phyloP scores from a whole-genome alignment of 2,329 filamentous ascomycete genomes.

The Stagonosporopsis vannaccii region DNA sequence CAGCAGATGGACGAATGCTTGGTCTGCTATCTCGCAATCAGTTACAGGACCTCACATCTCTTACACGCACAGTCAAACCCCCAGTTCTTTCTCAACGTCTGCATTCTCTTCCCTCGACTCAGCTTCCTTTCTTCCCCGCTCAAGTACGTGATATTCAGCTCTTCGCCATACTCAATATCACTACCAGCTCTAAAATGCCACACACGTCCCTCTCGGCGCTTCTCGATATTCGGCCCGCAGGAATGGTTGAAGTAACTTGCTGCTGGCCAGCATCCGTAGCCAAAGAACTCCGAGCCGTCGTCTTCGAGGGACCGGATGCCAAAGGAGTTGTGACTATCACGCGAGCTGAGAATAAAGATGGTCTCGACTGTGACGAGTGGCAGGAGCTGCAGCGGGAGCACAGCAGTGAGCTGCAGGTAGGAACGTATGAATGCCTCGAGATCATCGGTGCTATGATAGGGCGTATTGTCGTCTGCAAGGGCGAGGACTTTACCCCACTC shows the following conservation, averaged over 20 bases:
- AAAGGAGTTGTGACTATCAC: slow-evolving; percentile 57
- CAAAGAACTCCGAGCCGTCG: slow-evolving; percentile 57
- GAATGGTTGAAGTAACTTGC: slow-evolving; percentile 60
- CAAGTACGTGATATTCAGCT: slow-evolving; percentile 58
- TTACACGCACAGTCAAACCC: slow-evolving; percentile 56
- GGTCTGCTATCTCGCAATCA: neutral
- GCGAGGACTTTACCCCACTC: slow-evolving; percentile 45
- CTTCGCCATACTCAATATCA: slow-evolving; percentile 49
- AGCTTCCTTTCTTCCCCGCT: slow-evolving; percentile 56
- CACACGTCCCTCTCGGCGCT: slow-evolving; percentile 49
- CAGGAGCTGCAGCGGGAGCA: slow-evolving; percentile 49
- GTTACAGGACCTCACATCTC: slow-evolving; percentile 41
- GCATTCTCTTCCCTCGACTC: slow-evolving; percentile 46
- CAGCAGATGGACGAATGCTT: neutral
- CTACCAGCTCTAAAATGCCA: slow-evolving; percentile 52
- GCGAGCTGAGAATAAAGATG: slow-evolving; percentile 46
- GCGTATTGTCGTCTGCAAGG: slow-evolving; percentile 51
- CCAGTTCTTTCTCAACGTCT: slow-evolving; percentile 52
- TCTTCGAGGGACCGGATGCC: slow-evolving; percentile 55
- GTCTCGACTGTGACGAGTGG: slow-evolving; percentile 43
- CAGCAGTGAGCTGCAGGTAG: slow-evolving; percentile 54
- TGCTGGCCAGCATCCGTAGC: slow-evolving; percentile 56
- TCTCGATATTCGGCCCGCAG: slow-evolving; percentile 54
- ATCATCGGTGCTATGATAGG: slow-evolving; percentile 52
- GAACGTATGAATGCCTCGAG: slow-evolving; percentile 50